Percentiles rank a stretch among this genome's conserved stretches.
Conservation (phyloP, 1,284 basidiomycete species). For the Blastosporella zonata region DNA sequence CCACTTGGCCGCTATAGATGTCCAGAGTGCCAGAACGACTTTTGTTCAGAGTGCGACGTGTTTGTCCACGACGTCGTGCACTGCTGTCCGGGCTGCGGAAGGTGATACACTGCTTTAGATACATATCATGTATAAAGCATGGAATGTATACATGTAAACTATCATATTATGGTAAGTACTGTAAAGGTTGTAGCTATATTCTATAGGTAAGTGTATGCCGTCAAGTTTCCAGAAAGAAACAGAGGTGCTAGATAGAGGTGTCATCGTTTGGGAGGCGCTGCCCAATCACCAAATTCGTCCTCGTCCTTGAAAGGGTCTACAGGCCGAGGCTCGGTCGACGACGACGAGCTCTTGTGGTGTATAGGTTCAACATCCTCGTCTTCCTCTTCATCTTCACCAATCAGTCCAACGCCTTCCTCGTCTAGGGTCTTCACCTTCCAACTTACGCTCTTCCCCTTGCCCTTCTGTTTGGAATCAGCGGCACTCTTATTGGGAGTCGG, state of each 20-base stretch:
- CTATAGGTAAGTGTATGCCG: not conserved
- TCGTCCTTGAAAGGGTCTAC: constrained; percentile 18
- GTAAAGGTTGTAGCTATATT: not conserved
- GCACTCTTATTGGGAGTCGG: constrained; percentile 27
- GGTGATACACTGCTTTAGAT: constrained; percentile 20
- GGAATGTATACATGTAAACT: constrained; percentile 4
- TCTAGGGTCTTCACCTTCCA: constrained; percentile 12
- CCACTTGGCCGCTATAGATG: constrained; percentile 26
- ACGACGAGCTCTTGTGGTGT: constrained; percentile 6
- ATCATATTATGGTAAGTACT: constrained; percentile 9
- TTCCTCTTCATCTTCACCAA: constrained; percentile 17
- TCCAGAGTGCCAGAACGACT: constrained; percentile 39
- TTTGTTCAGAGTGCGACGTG: constrained; percentile 65
- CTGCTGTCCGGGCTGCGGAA: constrained; percentile 53
- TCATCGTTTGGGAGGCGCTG: constrained; percentile 5
- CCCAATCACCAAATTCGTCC: constrained; percentile 22
- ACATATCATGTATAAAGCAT: constrained; percentile 1
- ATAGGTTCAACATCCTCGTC: constrained; percentile 11
- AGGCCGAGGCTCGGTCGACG: constrained; percentile 2
- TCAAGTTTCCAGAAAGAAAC: not conserved
- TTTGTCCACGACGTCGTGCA: constrained; percentile 61
- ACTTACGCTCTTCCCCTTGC: constrained; percentile 14
- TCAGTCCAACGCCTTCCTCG: constrained; percentile 20
- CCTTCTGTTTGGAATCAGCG: constrained; percentile 1
- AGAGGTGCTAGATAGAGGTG: not conserved